Evolutionary conservation across 495 filamentous ascomycete genomes (phyloP).

Genomic region (Neurospora terricola): DNA sequence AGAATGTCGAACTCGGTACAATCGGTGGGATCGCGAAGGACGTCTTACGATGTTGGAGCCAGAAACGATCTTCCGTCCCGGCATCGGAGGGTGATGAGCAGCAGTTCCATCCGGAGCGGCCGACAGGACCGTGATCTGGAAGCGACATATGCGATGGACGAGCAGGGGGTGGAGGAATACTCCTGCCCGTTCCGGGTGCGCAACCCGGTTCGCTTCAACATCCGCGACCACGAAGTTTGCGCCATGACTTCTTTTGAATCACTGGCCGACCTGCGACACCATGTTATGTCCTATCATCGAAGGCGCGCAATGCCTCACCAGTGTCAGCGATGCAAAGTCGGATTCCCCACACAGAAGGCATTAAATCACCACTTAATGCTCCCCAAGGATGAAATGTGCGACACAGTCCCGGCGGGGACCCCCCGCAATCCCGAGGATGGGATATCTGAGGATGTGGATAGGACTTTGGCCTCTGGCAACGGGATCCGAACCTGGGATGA

Average conservation of each 20-base stretch:
- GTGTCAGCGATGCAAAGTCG: conserved; percentile 16
- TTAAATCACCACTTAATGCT: conserved; percentile 12
- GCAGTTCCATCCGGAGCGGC: not conserved
- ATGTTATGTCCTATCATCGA: conserved; percentile 12
- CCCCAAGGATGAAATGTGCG: conserved; percentile 20
- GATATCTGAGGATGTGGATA: conserved; percentile 6
- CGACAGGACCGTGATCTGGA: not conserved
- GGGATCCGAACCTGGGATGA: conserved; percentile 12
- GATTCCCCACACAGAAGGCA: not conserved
- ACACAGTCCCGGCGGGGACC: not conserved
- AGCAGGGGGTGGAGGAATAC: conserved; percentile 1
- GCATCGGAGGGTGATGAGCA: not conserved
- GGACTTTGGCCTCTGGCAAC: not conserved
- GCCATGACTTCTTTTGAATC: conserved; percentile 15
- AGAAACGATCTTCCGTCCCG: not conserved
- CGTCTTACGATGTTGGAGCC: not conserved
- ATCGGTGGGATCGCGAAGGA: not conserved
- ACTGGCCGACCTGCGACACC: conserved; percentile 14
- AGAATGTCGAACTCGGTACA: not conserved
- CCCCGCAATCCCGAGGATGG: conserved; percentile 16
- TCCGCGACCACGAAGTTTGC: conserved; percentile 23
- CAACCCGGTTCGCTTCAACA: conserved; percentile 28
- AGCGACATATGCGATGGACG: not conserved
- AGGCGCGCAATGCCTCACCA: not conserved
- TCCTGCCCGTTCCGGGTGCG: conserved; percentile 28